A percentile compares a stretch with the other conserved stretches of the same genome.
These are phyloP conservation scores for Entelexis sorbosivorans DNA, from an alignment of 1,139 yeast species.

Conservation along the genomic window DNA sequence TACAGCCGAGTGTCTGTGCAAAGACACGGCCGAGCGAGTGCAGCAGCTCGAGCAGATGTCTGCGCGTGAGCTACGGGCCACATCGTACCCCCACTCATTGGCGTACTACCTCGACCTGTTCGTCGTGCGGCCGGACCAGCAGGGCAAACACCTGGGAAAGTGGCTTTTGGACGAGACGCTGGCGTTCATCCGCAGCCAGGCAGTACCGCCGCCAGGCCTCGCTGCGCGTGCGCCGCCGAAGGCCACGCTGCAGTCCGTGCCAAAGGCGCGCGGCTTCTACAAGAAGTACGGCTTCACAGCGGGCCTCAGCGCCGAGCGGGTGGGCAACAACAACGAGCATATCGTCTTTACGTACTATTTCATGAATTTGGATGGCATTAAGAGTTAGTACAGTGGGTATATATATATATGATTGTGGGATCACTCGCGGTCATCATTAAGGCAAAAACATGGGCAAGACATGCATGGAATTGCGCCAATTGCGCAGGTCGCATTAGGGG, in stretches of 20 bases:
- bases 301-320: constrained; percentile 3
- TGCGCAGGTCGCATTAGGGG: no score
- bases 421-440: no score
- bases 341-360: background rate
- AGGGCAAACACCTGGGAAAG: constrained; percentile 14
- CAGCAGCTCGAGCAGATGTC: constrained; percentile 5
- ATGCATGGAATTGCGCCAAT: no score
- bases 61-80: constrained; percentile 2
- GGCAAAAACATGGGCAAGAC: no score
- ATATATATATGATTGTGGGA: no score
- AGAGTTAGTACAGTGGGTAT: no score
- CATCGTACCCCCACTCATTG: constrained; percentile 11
- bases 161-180: constrained; percentile 7
- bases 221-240: constrained; percentile 12
- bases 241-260: constrained; percentile 13
- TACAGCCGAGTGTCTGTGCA: background rate
- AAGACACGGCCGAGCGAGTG: background rate
- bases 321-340: background rate
- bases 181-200: background rate
- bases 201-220: constrained; percentile 12
- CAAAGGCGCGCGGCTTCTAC: constrained; percentile 17
- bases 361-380: constrained; percentile 5
- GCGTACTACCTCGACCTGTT: constrained; percentile 10
- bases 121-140: constrained; percentile 14
- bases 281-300: constrained; percentile 4